These are phyloP conservation scores for Vitis cinerea DNA, from an alignment of 164 flowering plant genomes.

Conservation along the genomic window DNA sequence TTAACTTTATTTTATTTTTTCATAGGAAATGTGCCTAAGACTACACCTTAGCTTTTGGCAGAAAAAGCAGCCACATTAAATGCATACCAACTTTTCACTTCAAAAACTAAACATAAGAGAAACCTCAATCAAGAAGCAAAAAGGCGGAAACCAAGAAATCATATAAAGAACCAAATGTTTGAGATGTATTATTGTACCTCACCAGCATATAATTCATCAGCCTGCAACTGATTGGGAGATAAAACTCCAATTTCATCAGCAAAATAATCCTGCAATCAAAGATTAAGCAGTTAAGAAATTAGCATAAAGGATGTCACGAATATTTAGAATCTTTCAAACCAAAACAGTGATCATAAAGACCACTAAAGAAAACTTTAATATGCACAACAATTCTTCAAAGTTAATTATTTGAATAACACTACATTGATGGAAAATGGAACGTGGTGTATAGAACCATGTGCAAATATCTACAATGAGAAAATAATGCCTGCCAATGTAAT, in stretches of 20 bases:
- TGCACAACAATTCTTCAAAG: not conserved
- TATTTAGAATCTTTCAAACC: not conserved
- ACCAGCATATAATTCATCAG: slow-evolving; percentile 79
- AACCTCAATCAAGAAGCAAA: not conserved
- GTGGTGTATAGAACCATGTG: not conserved
- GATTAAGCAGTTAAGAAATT: not conserved
- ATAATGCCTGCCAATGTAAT: not conserved
- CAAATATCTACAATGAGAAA: not conserved
- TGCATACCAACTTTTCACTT: no score
- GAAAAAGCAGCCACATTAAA: no score
- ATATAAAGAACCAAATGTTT: not conserved
- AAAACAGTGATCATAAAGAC: not conserved
- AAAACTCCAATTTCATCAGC: slow-evolving; percentile 97
- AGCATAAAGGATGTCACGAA: not conserved
- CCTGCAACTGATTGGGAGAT: slow-evolving; percentile 91
- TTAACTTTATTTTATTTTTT: no score
- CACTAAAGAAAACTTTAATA: not conserved
- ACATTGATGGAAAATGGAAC: no score
- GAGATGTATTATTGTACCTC: slow-evolving; percentile 57
- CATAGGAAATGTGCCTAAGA: no score
- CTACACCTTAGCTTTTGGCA: no score
- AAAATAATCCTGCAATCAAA: slow-evolving; percentile 68
- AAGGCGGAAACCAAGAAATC: not conserved
- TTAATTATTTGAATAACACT: no score
- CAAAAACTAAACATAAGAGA: not conserved